Evolutionary conservation across 169 alveolate species (phyloP).

Genomic region (Plasmodium gonderi): DNA sequence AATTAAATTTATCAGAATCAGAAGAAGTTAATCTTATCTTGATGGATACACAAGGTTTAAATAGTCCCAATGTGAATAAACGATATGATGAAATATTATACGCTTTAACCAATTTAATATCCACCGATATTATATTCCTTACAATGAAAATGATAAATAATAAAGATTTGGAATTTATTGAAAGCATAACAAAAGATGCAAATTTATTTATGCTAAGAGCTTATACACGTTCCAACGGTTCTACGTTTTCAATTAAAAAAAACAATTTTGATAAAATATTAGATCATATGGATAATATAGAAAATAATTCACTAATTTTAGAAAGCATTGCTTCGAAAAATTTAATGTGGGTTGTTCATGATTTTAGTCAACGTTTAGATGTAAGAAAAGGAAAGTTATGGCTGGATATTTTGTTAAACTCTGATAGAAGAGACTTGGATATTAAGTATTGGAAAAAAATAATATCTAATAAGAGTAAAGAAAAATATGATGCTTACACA

Average conservation of each 20-base stretch:
- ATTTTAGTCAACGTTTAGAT: conserved; percentile 74
- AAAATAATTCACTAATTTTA: conserved; percentile 66
- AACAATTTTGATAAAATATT: conserved; percentile 64
- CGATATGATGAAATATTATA: conserved; percentile 84
- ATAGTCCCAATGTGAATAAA: conserved; percentile 78
- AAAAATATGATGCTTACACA: conserved; percentile 72
- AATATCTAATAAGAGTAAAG: conserved; percentile 70
- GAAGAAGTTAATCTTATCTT: conserved; percentile 81
- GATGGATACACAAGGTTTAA: conserved; percentile 85
- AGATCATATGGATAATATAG: conserved; percentile 36
- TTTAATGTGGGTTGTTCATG: conserved; percentile 76
- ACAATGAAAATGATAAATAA: conserved; percentile 79
- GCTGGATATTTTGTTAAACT: conserved; percentile 64
- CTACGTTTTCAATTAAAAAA: conserved; percentile 75
- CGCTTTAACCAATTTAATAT: conserved; percentile 79
- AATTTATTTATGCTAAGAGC: conserved; percentile 75
- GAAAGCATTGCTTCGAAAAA: conserved; percentile 75
- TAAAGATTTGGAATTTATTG: conserved; percentile 77
- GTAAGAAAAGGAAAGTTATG: conserved; percentile 72
- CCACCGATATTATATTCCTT: conserved; percentile 81
- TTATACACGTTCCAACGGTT: conserved; percentile 70
- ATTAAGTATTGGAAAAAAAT: conserved; percentile 75
- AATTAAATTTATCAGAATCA: conserved; percentile 31
- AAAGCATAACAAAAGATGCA: conserved; percentile 77
- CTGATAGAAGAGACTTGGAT: conserved; percentile 75